Base-by-base conservation (phyloP, 2,329 filamentous ascomycete genomes). In the Monosporascus sp. region DNA sequence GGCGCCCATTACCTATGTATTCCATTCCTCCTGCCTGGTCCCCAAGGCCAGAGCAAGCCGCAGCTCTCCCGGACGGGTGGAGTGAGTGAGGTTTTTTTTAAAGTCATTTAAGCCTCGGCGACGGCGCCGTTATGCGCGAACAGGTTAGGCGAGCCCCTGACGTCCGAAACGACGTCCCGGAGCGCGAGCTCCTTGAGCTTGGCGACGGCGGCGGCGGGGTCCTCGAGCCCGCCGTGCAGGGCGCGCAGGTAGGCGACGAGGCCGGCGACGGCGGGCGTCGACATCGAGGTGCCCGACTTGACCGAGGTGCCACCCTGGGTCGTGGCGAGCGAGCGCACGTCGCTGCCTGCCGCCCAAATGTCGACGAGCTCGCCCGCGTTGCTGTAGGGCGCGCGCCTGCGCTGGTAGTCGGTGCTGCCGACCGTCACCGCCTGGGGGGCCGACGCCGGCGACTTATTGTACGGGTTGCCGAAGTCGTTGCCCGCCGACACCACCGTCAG, bases 401-500 rank as follows among this genome's bases (percentile, higher is more conserved):
- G 71, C 37, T 57, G 47, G 14, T 51, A 53, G 56, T 72, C 68
- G 37, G 74, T 69, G 44, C 78, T 73, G 2, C 75, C 78, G 15
- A 82, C 78, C 1, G 78, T 81, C 50, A 80, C 63, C 48, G 77
- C 78, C 24, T 68, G 64, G 24, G 72, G 59, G 1, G 71, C 71
- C 0, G 74, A 76, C 1, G 75, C 77, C 1, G 78, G 77, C 0
- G 77, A 81, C 48, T 61, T 67, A 50, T 67, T 60, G 9, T 56
- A 53, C 2, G 69, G 69, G 51, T 75, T 67, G 17, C 56, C 60
- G 50, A 67, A 59, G 9, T 66, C 65, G 61, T 82, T 82, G 15
- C 80, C 80, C 18, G 80, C 79, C 7, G 80, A 77, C 0, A 78
- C 77, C 27, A 78, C 72, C 2, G 74, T 72, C 24, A 79, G 69